phyloP scores from a whole-genome alignment of 2,329 filamentous ascomycete genomes.

The Fusarium guadeloupense region DNA sequence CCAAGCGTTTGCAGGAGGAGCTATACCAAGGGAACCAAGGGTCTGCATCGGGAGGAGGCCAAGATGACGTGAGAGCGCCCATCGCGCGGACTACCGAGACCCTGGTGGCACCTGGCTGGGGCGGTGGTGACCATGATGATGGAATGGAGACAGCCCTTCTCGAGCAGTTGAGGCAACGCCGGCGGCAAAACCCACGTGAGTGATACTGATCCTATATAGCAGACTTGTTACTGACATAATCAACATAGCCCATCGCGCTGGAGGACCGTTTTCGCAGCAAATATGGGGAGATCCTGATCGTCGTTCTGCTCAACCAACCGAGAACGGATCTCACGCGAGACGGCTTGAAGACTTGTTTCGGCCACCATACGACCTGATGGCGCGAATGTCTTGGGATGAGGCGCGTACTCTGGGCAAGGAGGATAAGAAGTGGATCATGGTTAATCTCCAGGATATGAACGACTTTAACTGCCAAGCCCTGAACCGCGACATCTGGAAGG shows the following conservation, averaged over 20 bases:
- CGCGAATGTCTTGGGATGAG: conserved; percentile 79
- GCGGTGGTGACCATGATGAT: conserved; percentile 60
- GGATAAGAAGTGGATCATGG: conserved; percentile 90
- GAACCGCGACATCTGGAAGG: conserved; percentile 97
- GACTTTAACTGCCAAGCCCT: conserved; percentile 95
- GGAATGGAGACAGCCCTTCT: conserved; percentile 68
- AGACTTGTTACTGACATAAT: conserved; percentile 2
- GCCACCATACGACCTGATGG: conserved; percentile 91
- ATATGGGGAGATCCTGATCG: conserved; percentile 49
- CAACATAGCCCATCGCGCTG: conserved; percentile 35
- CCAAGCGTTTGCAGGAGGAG: conserved; percentile 89
- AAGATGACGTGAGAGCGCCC: conserved; percentile 81
- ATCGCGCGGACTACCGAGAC: conserved; percentile 93
- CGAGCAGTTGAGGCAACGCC: conserved; percentile 68
- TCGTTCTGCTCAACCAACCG: conserved; percentile 36
- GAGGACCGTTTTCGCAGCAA: conserved; percentile 52
- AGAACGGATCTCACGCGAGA: conserved; percentile 73
- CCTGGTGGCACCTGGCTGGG: conserved; percentile 74
- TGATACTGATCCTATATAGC: background rate
- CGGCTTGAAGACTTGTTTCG: conserved; percentile 91
- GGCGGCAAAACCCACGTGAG: conserved; percentile 47
- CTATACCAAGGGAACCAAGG: conserved; percentile 70
- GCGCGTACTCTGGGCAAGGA: conserved; percentile 88
- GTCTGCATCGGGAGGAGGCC: conserved; percentile 48
- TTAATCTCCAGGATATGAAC: conserved; percentile 93